phyloP scores from a whole-genome alignment of 2,329 filamentous ascomycete genomes.

The Botrytis elliptica region DNA sequence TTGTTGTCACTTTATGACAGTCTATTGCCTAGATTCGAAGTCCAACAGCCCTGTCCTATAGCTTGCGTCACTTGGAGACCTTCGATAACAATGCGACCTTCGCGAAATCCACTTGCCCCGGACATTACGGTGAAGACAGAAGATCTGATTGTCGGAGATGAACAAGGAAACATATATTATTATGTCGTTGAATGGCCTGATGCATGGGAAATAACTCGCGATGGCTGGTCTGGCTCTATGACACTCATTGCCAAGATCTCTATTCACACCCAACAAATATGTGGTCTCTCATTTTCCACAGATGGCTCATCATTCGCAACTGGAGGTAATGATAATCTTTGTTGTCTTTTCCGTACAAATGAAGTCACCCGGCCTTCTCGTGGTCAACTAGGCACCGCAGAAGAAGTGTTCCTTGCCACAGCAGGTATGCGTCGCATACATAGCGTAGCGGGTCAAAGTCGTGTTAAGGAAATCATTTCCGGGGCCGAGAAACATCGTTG shows the following conservation, averaged over 20 bases:
- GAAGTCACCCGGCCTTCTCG: slow-evolving; percentile 26
- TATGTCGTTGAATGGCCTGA: slow-evolving; percentile 86
- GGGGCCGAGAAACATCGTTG: slow-evolving; percentile 69
- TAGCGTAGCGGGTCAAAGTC: slow-evolving; percentile 38
- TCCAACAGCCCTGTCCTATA: slow-evolving; percentile 68
- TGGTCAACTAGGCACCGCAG: slow-evolving; percentile 21
- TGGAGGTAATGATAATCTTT: slow-evolving; percentile 89
- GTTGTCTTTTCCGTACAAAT: slow-evolving; percentile 69
- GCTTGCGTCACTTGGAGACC: slow-evolving; percentile 83
- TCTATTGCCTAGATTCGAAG: slow-evolving; percentile 68
- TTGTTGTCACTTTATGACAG: slow-evolving; percentile 75
- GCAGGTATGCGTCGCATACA: slow-evolving; percentile 38
- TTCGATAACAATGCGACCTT: slow-evolving; percentile 52
- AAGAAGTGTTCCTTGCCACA: slow-evolving; percentile 29
- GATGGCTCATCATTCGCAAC: slow-evolving; percentile 77
- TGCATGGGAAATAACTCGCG: slow-evolving; percentile 58
- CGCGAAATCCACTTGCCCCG: slow-evolving; percentile 46
- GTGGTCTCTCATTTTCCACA: slow-evolving; percentile 83
- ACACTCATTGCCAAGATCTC: slow-evolving; percentile 73
- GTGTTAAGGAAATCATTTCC: slow-evolving; percentile 48
- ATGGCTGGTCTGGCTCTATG: slow-evolving; percentile 75
- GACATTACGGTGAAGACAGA: slow-evolving; percentile 64
- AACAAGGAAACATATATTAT: slow-evolving; percentile 78
- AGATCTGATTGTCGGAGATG: slow-evolving; percentile 83
- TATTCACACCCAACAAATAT: slow-evolving; percentile 86